Evolutionary conservation across 2,329 filamentous ascomycete species (phyloP).

Genomic region (Coniochaeta sp.): DNA sequence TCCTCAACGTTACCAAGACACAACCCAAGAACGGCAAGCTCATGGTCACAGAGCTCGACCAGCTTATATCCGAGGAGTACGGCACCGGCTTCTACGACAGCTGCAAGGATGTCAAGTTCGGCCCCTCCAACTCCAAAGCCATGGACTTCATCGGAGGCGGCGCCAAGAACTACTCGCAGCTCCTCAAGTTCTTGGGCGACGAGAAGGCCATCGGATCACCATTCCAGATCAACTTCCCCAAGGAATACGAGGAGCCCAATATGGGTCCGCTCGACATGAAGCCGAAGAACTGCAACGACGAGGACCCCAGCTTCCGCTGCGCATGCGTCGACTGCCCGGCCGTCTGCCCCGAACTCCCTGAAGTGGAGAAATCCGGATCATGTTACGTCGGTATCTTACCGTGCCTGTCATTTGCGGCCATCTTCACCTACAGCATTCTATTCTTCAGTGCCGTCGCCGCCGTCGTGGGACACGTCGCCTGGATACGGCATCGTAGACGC

Average conservation of each 20-base stretch:
- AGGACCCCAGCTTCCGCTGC: constrained; percentile 79
- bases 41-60: constrained; percentile 84
- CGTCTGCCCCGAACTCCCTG: constrained; percentile 76
- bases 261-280: constrained; percentile 68
- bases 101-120: constrained; percentile 98
- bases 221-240: constrained; percentile 94
- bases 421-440: constrained; percentile 75
- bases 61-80: constrained; percentile 78
- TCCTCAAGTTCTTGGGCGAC: constrained; percentile 87
- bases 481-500: constrained; percentile 63
- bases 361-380: constrained; percentile 59
- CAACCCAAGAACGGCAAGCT: constrained; percentile 50
- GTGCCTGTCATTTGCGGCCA: constrained; percentile 87
- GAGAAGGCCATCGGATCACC: constrained; percentile 89
- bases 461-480: constrained; percentile 68
- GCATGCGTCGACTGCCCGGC: constrained; percentile 88
- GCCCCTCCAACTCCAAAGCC: constrained; percentile 83
- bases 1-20: constrained; percentile 83
- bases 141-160: constrained; percentile 96
- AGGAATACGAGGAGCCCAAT: constrained; percentile 51
- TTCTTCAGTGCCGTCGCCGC: constrained; percentile 60
- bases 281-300: constrained; percentile 83
- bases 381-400: constrained; percentile 86
- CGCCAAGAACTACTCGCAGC: constrained; percentile 79
- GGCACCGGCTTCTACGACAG: constrained; percentile 88